These are phyloP conservation scores for Pestalotiopsis sp. DNA, from an alignment of 2,329 filamentous ascomycete species.

Conservation along the genomic window DNA sequence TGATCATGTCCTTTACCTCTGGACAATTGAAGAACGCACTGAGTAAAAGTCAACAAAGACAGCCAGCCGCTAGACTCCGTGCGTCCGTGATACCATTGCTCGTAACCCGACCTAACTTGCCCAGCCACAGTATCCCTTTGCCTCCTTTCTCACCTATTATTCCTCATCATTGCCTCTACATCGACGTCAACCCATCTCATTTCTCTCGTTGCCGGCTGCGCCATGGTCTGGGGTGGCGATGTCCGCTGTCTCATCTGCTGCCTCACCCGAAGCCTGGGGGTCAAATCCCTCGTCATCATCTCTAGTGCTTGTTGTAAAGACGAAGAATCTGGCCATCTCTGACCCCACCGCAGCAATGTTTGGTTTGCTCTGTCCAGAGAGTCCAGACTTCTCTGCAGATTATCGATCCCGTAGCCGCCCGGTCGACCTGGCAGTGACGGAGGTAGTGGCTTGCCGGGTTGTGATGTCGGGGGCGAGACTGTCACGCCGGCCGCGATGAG, in stretches of 20 bases:
- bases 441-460: constrained; percentile 49
- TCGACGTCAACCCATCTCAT: constrained; percentile 49
- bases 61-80: background rate
- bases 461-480: constrained; percentile 44
- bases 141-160: constrained; percentile 12
- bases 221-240: constrained; percentile 29
- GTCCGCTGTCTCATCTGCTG: constrained; percentile 40
- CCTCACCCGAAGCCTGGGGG: constrained; percentile 43
- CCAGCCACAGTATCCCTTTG: background rate
- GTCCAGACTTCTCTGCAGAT: constrained; percentile 56
- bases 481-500: constrained; percentile 54
- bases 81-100: background rate
- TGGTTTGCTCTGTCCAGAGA: constrained; percentile 57
- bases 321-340: constrained; percentile 60
- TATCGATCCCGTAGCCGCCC: constrained; percentile 44
- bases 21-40: background rate
- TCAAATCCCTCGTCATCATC: constrained; percentile 45
- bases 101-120: background rate
- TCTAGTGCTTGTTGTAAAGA: constrained; percentile 58
- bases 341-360: constrained; percentile 58
- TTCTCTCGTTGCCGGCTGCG: constrained; percentile 33
- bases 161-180: constrained; percentile 44
- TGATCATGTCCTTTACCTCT: background rate
- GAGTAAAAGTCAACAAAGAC: background rate
- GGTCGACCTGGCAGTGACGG: constrained; percentile 55